Evolutionary conservation across 208 protist species (phyloP).

Genomic region (Trypanosoma boissoni): DNA sequence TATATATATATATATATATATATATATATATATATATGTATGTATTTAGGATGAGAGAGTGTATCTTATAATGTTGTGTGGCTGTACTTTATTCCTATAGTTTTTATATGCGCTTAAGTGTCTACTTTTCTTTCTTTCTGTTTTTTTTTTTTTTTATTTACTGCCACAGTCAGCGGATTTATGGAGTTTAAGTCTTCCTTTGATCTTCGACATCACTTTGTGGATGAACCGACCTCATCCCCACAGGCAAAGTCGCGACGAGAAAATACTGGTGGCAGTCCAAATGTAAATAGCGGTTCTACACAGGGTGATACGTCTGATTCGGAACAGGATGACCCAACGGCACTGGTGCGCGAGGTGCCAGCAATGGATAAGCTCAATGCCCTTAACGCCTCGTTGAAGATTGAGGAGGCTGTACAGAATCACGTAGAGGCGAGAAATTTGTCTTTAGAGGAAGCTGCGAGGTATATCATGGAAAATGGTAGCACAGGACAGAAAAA

Average conservation of each 20-base stretch:
- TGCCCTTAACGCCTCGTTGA: conserved; percentile 72
- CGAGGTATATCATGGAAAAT: conserved; percentile 88
- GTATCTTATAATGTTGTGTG: no score
- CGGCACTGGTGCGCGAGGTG: conserved; percentile 79
- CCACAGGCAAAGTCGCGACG: conserved; percentile 8
- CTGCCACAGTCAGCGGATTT: neutral
- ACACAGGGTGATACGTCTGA: conserved; percentile 5
- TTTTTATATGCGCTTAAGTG: conserved; percentile 1
- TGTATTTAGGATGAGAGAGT: no score
- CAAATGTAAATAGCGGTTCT: neutral
- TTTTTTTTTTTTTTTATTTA: conserved; percentile 4
- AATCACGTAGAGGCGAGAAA: conserved; percentile 84
- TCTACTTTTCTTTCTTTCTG: conserved; percentile 8
- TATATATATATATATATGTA: no score
- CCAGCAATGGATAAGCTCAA: conserved; percentile 86
- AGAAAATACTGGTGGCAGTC: neutral
- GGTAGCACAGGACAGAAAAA: conserved; percentile 86
- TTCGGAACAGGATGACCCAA: conserved; percentile 70
- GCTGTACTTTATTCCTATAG: conserved; percentile 3
- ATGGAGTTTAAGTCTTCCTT: conserved; percentile 83
- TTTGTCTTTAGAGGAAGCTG: conserved; percentile 76
- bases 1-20: no score
- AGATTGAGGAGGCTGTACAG: conserved; percentile 88
- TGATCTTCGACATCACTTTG: conserved; percentile 75
- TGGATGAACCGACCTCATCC: conserved; percentile 51